phyloP scores from a whole-genome alignment of 768 basidiomycete species.

The Pisolithus sp. region DNA sequence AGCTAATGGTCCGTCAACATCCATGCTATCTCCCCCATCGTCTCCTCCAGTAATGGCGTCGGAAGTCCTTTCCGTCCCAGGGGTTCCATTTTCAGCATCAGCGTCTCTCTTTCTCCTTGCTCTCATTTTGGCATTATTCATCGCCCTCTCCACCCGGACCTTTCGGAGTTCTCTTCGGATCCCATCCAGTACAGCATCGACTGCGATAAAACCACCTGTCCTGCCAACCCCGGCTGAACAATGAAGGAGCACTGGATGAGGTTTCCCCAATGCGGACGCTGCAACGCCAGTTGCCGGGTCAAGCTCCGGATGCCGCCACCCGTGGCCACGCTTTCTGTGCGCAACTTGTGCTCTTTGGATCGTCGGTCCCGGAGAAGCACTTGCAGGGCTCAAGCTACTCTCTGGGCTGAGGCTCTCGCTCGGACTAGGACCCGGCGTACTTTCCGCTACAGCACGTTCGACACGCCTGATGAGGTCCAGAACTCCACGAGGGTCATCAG shows the following conservation, averaged over 20 bases:
- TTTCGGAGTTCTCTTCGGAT: conserved; percentile 52
- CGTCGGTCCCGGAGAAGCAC: conserved; percentile 10
- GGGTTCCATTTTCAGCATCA: conserved; percentile 6
- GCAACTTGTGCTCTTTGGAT: conserved; percentile 13
- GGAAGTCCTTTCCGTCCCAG: conserved; percentile 1
- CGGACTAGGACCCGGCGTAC: conserved; percentile 25
- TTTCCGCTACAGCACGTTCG: conserved; percentile 28
- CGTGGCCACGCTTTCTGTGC: conserved; percentile 10
- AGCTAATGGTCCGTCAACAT: conserved; percentile 19
- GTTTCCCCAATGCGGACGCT: conserved; percentile 39
- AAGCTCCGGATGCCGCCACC: conserved; percentile 34
- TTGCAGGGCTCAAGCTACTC: conserved; percentile 13
- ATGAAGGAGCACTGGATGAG: conserved; percentile 67
- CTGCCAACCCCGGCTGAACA: conserved; percentile 95
- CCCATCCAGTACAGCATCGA: conserved; percentile 80
- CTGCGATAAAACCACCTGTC: conserved; percentile 88
- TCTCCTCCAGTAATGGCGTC: conserved; percentile 3
- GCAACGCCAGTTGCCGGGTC: conserved; percentile 54
- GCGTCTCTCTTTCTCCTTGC: background rate
- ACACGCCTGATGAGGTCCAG: conserved; percentile 70
- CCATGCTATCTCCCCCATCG: conserved; percentile 12
- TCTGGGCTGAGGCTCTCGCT: conserved; percentile 11
- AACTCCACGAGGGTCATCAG: conserved; percentile 71
- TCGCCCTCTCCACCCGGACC: conserved; percentile 19
- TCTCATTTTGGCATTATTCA: conserved; percentile 1